Evolutionary conservation across 225 moss, liverwort and hornwort genomes (phyloP), one percentile per base, ranked within the genome.

Genomic region (Climacium dendroides): DNA sequence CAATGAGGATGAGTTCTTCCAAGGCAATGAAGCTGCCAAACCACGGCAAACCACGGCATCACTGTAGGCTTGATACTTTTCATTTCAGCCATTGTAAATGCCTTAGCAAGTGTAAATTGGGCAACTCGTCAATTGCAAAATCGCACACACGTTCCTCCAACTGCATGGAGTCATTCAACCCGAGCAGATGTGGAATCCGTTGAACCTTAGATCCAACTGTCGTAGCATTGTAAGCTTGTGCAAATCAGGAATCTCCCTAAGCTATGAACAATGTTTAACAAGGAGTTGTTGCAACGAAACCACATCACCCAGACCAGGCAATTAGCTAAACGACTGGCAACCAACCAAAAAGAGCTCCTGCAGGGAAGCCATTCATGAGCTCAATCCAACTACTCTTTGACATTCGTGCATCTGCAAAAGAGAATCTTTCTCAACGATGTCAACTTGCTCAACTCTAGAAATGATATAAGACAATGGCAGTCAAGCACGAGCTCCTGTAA

Each of bases 51-150:
- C n/a, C n/a, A 1, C 2, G 7, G 58, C 23, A 58, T 16, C n/a
- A 15, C 2, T 2, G 5, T 7, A 32, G 7, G 16, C 23, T 45
- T 32, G 16, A 72, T 10, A 4, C 0, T 0, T 11, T 0, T 2
- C 9, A 83, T 4, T 1, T 1, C 23, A 83, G 2, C 23, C 3
- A 3, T 7, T 57, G 71, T 32, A 72, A 71, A 22, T 34, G 41
- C 43, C 7, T 58, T 5, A 83, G 1, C 23, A 45, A 34, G 83
- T 58, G 43, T 32, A 72, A 58, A 72, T 45, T 45, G 23, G 41
- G 58, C 5, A 72, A 15, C 17, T 83, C 24, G 1, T 58, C 71
- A 14, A 72, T 29, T 3, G 0, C 6, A n/a, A 0, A 4, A 70
- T 7, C 1, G 1, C 11, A 1, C 10, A 5, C 0, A 72, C 72